Percentiles rank a stretch among this genome's conserved stretches.
Evolutionary conservation across 805 yeast species (phyloP).

Genomic region (Wickerhamomyces canadensis): DNA sequence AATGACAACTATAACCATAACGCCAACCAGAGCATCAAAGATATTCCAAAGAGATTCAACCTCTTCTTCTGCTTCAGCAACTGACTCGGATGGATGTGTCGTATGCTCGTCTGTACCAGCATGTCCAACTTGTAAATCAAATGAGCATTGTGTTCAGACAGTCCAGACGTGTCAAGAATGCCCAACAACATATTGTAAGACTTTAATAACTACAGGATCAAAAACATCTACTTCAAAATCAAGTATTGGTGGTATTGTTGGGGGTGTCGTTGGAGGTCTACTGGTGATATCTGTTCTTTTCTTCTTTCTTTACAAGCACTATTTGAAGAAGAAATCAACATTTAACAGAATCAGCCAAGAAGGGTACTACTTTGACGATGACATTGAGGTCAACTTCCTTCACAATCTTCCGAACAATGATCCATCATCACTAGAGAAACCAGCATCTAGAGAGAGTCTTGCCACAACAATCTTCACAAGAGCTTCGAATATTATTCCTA

Average conservation of each 20-base stretch:
- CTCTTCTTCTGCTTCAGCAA: background rate
- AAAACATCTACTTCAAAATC: slow-evolving; percentile 11
- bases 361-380: slow-evolving; percentile 24
- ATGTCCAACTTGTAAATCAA: slow-evolving; percentile 51
- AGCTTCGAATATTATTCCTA: slow-evolving; percentile 84
- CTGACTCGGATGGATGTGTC: slow-evolving; percentile 33
- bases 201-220: slow-evolving; percentile 15
- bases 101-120: slow-evolving; percentile 32
- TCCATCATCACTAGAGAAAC: slow-evolving; percentile 20
- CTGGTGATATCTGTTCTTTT: slow-evolving; percentile 38
- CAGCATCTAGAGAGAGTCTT: slow-evolving; percentile 23
- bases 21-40: too few species aligned
- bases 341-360: slow-evolving; percentile 25
- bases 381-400: slow-evolving; percentile 24
- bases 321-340: slow-evolving; percentile 31
- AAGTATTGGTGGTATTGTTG: slow-evolving; percentile 57
- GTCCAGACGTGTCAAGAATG: slow-evolving; percentile 54
- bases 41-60: background rate
- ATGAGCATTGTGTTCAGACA: slow-evolving; percentile 50
- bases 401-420: slow-evolving; percentile 22
- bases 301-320: slow-evolving; percentile 36
- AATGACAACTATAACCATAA: background rate
- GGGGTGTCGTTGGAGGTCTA: slow-evolving; percentile 66
- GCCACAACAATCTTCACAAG: slow-evolving; percentile 69
- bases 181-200: slow-evolving; percentile 47